Base-by-base conservation (phyloP, 805 yeast species). In the Candida krabiensis region DNA sequence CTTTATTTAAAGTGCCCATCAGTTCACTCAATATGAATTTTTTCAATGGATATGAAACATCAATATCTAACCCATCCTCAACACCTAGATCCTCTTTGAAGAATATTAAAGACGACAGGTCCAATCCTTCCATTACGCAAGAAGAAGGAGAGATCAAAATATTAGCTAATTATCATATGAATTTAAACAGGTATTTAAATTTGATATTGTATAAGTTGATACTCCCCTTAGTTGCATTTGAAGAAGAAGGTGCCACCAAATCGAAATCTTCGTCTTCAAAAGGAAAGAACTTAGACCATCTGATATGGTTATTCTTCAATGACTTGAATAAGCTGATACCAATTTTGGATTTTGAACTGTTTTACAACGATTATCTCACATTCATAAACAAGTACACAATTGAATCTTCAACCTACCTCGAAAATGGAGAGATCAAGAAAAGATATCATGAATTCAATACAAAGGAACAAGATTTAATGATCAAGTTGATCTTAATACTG, bases 251-350 rank as follows among this genome's bases (percentile, higher is more conserved):
- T 22, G 27, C 33, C 17, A 25, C 34, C 12, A 23, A 28, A 25
- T 18, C 28, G 27, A 35, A 8, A 37, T 24, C n/a, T 6, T 21
- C 7, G 11, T 19, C 23, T 19, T 37, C 30, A 27, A 35, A 25
- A 65, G 69, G 50, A 19, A 58, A 50, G 33, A 61, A 60, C 38
- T 44, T 63, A 19, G 83, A 77, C 49, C 67, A 66, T 42, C 68
- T 73, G 37, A 66, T 77, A 16, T 60, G 64, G 49, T 67, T 73
- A 28, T 77, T 65, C 52, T 77, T 77, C 49, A 61, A 74, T 42
- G 71, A 74, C 52, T 73, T 72, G 53, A 77, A 77, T 57, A 68
- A 71, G 16, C 66, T 77, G 41, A 67, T 77, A 18, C 82, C 82
- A 4, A 70, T 77, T 7, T 67, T 77, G 44, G 81, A 76, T 47